Percentiles rank a stretch among this genome's conserved stretches.
phyloP scores from a whole-genome alignment of 2,329 filamentous ascomycete genomes.

The Gyromitra esculenta region DNA sequence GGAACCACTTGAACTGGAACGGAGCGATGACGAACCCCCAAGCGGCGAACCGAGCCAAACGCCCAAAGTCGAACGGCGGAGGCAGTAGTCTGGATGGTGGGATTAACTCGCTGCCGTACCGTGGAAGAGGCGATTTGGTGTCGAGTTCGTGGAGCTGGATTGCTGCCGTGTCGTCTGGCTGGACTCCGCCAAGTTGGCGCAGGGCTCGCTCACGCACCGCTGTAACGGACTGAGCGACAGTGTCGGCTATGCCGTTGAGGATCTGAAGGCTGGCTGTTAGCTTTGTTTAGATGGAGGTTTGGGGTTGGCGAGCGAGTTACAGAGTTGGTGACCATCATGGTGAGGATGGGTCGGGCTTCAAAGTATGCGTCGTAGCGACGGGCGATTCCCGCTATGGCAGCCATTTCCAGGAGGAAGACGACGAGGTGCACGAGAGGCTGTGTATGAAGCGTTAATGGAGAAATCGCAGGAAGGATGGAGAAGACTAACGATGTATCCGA shows the following conservation, averaged over 20 bases:
- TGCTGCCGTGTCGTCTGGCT: slow-evolving; percentile 75
- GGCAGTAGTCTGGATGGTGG: slow-evolving; percentile 68
- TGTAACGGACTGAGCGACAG: slow-evolving; percentile 91
- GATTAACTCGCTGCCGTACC: slow-evolving; percentile 71
- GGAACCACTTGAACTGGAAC: slow-evolving; percentile 95
- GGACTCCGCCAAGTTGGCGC: slow-evolving; percentile 69
- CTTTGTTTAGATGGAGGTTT: neutral
- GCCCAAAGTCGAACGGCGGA: slow-evolving; percentile 93
- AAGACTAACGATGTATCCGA: slow-evolving; percentile 73
- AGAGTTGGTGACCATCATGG: slow-evolving; percentile 98
- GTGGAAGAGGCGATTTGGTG: slow-evolving; percentile 76
- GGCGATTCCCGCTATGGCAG: slow-evolving; percentile 80
- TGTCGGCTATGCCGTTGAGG: slow-evolving; percentile 93
- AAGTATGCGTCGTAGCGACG: slow-evolving; percentile 95
- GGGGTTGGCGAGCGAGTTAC: slow-evolving; percentile 65
- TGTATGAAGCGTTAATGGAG: slow-evolving; percentile 22
- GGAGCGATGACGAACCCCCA: slow-evolving; percentile 94
- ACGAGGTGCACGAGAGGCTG: slow-evolving; percentile 88
- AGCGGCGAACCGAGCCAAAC: slow-evolving; percentile 91
- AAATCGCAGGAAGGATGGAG: slow-evolving; percentile 23
- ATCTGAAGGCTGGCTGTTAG: slow-evolving; percentile 63
- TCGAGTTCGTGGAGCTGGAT: slow-evolving; percentile 91
- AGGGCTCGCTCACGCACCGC: slow-evolving; percentile 76
- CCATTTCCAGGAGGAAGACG: slow-evolving; percentile 89
- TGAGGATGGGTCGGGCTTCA: slow-evolving; percentile 91